Evolutionary conservation across 73 alveolate genomes (phyloP).

Genomic region (Breviolum minutum): DNA sequence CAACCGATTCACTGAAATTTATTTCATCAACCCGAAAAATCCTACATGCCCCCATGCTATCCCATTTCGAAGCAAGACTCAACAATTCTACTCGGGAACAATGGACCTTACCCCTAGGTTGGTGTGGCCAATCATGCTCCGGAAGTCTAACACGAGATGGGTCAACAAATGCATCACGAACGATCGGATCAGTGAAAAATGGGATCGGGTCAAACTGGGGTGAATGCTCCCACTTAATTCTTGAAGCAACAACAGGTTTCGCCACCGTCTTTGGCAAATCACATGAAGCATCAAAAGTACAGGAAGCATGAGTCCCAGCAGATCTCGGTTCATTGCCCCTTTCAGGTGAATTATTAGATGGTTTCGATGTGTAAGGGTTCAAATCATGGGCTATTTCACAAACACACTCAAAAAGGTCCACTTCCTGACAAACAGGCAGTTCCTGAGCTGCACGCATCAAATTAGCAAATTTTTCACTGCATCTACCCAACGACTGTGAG

Average conservation of each 20-base stretch:
- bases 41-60: background rate
- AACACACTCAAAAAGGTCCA: background rate
- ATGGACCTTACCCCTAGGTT: background rate
- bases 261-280: background rate
- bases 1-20: background rate
- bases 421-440: background rate
- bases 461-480: background rate
- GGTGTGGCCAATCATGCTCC: background rate
- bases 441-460: conserved; percentile 27
- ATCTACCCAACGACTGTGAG: background rate
- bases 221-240: conserved; percentile 21
- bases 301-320: too few species aligned
- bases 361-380: background rate
- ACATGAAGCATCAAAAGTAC: background rate
- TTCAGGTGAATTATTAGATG: background rate
- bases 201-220: conserved; percentile 17
- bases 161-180: background rate
- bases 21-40: background rate
- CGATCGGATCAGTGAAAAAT: background rate
- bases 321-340: background rate
- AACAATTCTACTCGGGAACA: background rate
- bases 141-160: background rate
- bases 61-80: background rate
- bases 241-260: background rate
- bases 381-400: background rate